Evolutionary conservation across 2,329 filamentous ascomycete genomes (phyloP).

Genomic region (Pseudovirgaria hyperparasitica): DNA sequence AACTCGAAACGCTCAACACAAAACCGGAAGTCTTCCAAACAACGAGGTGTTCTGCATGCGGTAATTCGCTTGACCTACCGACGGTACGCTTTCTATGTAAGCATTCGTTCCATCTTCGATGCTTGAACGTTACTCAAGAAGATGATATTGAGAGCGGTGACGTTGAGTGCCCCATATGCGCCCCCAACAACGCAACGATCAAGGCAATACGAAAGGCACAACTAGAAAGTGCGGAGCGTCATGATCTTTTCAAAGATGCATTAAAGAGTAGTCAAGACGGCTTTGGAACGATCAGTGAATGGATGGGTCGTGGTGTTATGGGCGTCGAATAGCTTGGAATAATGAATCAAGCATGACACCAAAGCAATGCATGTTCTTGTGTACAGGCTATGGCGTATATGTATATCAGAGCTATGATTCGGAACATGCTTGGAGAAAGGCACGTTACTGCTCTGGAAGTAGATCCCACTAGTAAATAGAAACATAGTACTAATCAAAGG

Average conservation of each 20-base stretch:
- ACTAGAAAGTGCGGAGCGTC: constrained; percentile 71
- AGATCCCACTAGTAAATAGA: no score
- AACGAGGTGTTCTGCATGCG: constrained; percentile 75
- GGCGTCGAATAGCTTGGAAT: constrained; percentile 26
- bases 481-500: no score
- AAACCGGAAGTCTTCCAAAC: constrained; percentile 86
- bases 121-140: constrained; percentile 48
- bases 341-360: no score
- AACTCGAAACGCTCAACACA: constrained; percentile 62
- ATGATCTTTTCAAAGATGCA: constrained; percentile 79
- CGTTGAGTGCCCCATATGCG: constrained; percentile 77
- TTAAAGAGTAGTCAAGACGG: constrained; percentile 65
- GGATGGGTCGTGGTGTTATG: constrained; percentile 93
- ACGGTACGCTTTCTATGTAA: constrained; percentile 95
- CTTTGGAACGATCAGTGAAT: constrained; percentile 85
- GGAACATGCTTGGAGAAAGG: no score
- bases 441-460: no score
- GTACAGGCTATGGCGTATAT: no score
- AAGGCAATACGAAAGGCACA: constrained; percentile 77
- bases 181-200: constrained; percentile 73
- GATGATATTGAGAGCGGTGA: constrained; percentile 48
- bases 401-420: no score
- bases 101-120: constrained; percentile 90
- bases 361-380: no score
- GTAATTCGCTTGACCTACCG: constrained; percentile 66